Conservation (phyloP, 2,329 filamentous ascomycete genomes). For the Diplodia scrobiculata region DNA sequence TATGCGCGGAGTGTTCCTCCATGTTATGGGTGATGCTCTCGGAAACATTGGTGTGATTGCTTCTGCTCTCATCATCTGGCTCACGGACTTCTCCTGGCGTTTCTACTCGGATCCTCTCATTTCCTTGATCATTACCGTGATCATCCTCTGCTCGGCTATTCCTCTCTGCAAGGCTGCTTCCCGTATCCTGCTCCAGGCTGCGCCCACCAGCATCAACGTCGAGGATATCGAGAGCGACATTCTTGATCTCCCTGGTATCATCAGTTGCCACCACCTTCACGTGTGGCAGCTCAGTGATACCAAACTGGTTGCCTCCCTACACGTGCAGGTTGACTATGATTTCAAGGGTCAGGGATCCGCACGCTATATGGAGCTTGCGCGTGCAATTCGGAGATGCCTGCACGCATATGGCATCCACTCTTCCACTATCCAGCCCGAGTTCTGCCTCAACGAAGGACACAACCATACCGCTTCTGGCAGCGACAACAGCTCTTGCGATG, state of each 20-base stretch:
- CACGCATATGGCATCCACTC: conserved; percentile 97
- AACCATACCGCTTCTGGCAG: conserved; percentile 44
- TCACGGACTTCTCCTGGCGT: conserved; percentile 77
- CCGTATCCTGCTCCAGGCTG: conserved; percentile 90
- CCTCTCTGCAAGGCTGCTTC: conserved; percentile 78
- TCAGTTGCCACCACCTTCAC: conserved; percentile 92
- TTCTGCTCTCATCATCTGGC: conserved; percentile 86
- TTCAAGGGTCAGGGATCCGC: conserved; percentile 76
- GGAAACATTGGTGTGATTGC: conserved; percentile 84
- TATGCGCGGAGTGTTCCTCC: conserved; percentile 76
- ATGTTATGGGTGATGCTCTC: conserved; percentile 77
- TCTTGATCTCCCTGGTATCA: conserved; percentile 76
- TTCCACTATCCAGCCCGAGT: conserved; percentile 96
- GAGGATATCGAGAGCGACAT: conserved; percentile 94
- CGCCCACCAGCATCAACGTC: conserved; percentile 82
- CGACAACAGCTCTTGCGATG: conserved; percentile 29
- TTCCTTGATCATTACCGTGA: conserved; percentile 87
- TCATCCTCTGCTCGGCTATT: conserved; percentile 71
- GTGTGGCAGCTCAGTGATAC: conserved; percentile 97
- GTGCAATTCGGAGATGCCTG: conserved; percentile 79
- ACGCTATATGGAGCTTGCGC: conserved; percentile 88
- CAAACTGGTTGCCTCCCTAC: conserved; percentile 88
- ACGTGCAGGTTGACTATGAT: conserved; percentile 88
- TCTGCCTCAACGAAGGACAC: conserved; percentile 51
- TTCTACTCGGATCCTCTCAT: conserved; percentile 90